Conservation (phyloP, 768 basidiomycete genomes). For the Lactarius akahatsu region DNA sequence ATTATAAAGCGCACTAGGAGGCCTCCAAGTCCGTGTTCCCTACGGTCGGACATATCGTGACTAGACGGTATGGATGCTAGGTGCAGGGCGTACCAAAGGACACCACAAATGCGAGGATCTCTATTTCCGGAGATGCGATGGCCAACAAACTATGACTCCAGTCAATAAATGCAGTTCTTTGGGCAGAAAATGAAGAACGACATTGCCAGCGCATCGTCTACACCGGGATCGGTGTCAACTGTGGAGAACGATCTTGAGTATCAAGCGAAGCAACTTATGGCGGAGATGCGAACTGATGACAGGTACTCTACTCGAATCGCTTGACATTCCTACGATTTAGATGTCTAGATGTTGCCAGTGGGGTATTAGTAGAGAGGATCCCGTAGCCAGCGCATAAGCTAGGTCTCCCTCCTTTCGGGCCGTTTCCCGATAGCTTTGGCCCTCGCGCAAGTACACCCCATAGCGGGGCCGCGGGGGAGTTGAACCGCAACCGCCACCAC, state of each 20-base stretch:
- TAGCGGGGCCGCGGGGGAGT: too few species aligned
- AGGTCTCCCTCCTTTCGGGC: neutral
- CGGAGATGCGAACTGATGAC: conserved; percentile 60
- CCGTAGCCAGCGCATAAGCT: neutral
- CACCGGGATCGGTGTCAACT: conserved; percentile 88
- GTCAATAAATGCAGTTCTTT: conserved; percentile 5
- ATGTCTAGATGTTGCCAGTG: neutral
- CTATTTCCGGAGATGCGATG: conserved; percentile 77
- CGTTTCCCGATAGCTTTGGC: conserved; percentile 3
- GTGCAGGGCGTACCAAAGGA: conserved; percentile 60
- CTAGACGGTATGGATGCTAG: neutral
- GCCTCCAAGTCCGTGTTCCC: conserved; percentile 71
- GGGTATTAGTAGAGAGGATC: neutral
- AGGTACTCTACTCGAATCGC: conserved; percentile 40
- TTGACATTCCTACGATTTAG: neutral
- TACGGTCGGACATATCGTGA: conserved; percentile 32
- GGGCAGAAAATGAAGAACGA: conserved; percentile 36
- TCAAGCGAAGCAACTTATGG: neutral
- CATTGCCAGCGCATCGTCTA: conserved; percentile 82
- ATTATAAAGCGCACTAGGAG: conserved; percentile 50
- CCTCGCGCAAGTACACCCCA: too few species aligned
- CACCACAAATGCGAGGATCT: conserved; percentile 72
- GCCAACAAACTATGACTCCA: conserved; percentile 60
- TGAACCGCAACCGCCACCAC: too few species aligned
- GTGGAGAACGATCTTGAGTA: neutral